Evolutionary conservation across 306 rosid species (phyloP), one percentile per base, ranked within the genome.

Genomic region (Vigna unguiculata): DNA sequence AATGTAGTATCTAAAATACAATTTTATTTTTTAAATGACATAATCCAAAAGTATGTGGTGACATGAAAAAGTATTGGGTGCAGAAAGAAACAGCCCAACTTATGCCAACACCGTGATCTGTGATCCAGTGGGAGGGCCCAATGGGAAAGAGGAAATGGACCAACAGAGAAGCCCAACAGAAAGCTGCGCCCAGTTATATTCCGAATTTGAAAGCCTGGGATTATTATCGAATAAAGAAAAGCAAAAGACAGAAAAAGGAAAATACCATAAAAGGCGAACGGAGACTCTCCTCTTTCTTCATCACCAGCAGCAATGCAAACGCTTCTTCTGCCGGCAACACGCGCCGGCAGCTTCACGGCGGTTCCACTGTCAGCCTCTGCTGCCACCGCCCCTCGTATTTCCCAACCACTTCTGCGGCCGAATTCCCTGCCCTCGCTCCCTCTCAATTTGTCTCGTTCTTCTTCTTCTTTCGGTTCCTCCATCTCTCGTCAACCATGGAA

Each of bases 291-390:
- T 21, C 11, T 16, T 28, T 41, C 45, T 48, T 53, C 68, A 4
- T 36, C 2, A 58, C 3, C 67, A 52, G 22, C 52, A 48, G 72
- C 67, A 46, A 96, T 96, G 98, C 97, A 91, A 76, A 86, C 91
- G 58, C 89, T 89, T 7, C 86, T 90, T 20, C 72, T 83, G 79
- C 93, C 93, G 87, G 88, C 90, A 2, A 52, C 83, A 60, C 78
- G 76, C 64, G 43, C 86, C 81, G 96, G 91, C 83, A 46, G 49
- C 15, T 76, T 74, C 82, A 46, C 83, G 76, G 74, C 76, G 3
- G 22, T 9, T 30, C 61, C 80, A 3, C 14, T 74, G 15, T 66
- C 87, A 32, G 5, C 69, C 22, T 75, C 83, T 1, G 24, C 80
- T 19, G 25, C 80, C 30, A 40, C 78, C 19, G 38, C 55, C 64